These are phyloP conservation scores for Perkinsus chesapeaki DNA, from an alignment of 169 alveolate species.

Conservation along the genomic window DNA sequence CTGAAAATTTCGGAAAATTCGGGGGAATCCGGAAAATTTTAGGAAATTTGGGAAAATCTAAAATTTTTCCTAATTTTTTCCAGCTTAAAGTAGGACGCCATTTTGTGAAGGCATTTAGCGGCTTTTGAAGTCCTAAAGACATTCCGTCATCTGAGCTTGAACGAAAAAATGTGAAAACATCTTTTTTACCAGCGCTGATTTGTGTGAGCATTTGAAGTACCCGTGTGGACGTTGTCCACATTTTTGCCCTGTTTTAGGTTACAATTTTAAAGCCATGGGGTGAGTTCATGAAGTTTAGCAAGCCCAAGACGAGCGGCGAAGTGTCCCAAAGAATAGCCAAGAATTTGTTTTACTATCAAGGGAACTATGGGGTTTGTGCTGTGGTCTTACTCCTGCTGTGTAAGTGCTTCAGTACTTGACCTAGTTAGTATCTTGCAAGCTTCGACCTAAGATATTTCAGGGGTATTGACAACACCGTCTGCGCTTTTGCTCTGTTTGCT, in stretches of 20 bases:
- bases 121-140: no score
- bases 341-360: background rate
- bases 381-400: background rate
- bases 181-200: no score
- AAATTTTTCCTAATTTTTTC: no score
- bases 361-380: background rate
- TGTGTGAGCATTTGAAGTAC: background rate
- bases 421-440: background rate
- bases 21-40: no score
- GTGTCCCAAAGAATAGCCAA: background rate
- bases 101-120: no score
- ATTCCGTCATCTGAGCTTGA: no score
- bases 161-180: no score
- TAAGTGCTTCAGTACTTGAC: background rate
- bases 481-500: background rate
- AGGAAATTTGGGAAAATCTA: no score
- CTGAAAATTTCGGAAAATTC: no score
- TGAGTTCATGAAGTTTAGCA: background rate
- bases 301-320: background rate
- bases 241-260: background rate
- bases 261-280: background rate
- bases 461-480: background rate
- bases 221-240: no score
- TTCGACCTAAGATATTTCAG: background rate
- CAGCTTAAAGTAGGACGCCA: no score